Conservation (phyloP, 2,329 filamentous ascomycete species). For the Calonectria honghensis region DNA sequence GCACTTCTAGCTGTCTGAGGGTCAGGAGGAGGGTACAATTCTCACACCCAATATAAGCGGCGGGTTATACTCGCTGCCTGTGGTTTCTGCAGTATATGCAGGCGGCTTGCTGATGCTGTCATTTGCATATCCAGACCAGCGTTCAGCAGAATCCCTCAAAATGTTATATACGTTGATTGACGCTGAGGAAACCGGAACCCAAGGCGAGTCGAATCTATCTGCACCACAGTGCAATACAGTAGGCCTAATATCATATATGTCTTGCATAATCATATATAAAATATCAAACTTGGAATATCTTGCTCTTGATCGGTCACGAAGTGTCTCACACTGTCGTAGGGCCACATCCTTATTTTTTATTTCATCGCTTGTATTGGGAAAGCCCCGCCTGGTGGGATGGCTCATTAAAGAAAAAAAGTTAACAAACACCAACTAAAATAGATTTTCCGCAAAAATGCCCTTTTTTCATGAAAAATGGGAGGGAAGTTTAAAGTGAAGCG, state of each 20-base stretch:
- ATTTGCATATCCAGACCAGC: no score
- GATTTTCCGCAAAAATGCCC: background rate
- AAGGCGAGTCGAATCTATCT: background rate
- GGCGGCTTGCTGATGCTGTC: no score
- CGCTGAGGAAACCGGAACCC: no score
- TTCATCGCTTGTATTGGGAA: background rate
- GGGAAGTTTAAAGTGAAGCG: background rate
- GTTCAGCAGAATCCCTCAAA: no score
- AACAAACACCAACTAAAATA: background rate
- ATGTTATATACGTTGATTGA: no score
- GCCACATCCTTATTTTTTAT: no score
- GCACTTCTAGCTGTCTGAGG: no score
- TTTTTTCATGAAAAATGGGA: background rate
- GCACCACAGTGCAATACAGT: background rate
- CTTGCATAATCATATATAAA: background rate
- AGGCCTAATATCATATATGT: background rate
- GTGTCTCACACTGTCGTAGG: background rate
- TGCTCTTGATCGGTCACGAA: background rate
- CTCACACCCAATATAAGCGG: no score
- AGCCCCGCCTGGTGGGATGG: background rate
- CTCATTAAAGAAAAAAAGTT: background rate
- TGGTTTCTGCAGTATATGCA: no score
- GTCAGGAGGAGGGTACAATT: no score
- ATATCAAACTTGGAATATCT: background rate
- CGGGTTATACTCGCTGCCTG: no score